phyloP scores from a whole-genome alignment of 2,329 filamentous ascomycete genomes.

The Monosporascus sp. region DNA sequence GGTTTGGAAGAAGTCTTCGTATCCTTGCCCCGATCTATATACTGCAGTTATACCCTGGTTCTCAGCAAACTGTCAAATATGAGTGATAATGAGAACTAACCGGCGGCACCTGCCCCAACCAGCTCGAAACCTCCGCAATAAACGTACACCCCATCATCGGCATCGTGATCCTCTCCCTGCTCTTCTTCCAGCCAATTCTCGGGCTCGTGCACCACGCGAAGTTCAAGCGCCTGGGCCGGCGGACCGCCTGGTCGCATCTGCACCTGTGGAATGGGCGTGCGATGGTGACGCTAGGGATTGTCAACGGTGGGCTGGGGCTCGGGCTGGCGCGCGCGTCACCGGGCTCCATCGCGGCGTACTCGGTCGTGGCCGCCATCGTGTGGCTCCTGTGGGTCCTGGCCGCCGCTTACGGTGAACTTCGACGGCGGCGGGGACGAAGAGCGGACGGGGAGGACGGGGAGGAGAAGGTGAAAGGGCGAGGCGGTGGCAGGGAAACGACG shows the following conservation, averaged over 20 bases:
- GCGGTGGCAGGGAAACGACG: not conserved
- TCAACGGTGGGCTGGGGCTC: constrained; percentile 41
- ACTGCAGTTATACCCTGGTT: not conserved
- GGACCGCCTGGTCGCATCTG: constrained; percentile 36
- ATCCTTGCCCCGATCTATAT: not conserved
- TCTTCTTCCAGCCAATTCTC: constrained; percentile 37
- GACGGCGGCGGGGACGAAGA: constrained; percentile 14
- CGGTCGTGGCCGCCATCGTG: constrained; percentile 32
- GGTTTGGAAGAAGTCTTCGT: not conserved
- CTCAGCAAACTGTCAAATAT: not conserved
- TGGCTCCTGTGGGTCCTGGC: constrained; percentile 32
- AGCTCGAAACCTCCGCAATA: constrained; percentile 26
- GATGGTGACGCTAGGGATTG: constrained; percentile 35
- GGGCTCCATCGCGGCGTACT: constrained; percentile 30
- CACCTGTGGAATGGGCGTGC: constrained; percentile 40
- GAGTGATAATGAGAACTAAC: no score
- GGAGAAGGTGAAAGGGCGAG: not conserved
- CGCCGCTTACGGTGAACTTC: constrained; percentile 27
- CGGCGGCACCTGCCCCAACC: not conserved
- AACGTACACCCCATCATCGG: constrained; percentile 44
- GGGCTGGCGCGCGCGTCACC: constrained; percentile 27
- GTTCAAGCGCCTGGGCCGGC: constrained; percentile 32
- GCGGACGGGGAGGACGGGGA: not conserved
- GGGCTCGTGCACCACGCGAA: constrained; percentile 37
- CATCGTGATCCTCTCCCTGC: constrained; percentile 32